Conservation (phyloP, 164 flowering plant species). For the Magnolia officinalis region DNA sequence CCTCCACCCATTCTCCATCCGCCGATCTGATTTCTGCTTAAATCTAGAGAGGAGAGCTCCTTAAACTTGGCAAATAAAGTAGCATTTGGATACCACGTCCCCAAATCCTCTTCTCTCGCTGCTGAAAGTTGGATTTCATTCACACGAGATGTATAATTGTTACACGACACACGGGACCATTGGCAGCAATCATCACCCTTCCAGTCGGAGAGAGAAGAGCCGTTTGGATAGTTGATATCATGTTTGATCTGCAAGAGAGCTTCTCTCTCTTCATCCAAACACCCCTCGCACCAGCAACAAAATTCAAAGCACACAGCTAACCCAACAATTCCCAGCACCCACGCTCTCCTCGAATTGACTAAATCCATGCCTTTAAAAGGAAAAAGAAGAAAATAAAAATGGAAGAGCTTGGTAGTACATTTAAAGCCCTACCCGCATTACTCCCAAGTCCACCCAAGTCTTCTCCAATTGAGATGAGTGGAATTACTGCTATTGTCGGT, state of each 20-base stretch:
- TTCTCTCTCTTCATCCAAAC: conserved; percentile 4
- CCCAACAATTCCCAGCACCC: too few species aligned
- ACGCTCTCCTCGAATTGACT: too few species aligned
- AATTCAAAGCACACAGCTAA: too few species aligned
- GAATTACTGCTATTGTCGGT: too few species aligned
- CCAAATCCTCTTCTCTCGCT: background rate
- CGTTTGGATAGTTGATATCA: background rate
- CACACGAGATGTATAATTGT: background rate
- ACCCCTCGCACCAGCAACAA: background rate
- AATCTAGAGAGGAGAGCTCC: background rate
- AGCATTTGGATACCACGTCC: conserved; percentile 3
- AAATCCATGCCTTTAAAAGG: too few species aligned
- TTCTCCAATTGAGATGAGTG: too few species aligned
- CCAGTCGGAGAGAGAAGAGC: background rate
- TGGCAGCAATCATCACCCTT: background rate
- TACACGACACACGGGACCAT: background rate
- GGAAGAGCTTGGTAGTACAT: too few species aligned
- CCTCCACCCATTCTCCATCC: background rate
- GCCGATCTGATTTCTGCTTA: background rate
- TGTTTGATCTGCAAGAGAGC: background rate
- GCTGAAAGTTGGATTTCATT: accelerated
- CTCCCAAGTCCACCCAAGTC: too few species aligned
- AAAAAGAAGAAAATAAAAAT: too few species aligned
- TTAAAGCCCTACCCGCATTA: too few species aligned
- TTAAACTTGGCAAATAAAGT: conserved; percentile 2